These are phyloP conservation scores for Xylaria nigripes DNA, from an alignment of 495 filamentous ascomycete genomes.

Conservation along the genomic window DNA sequence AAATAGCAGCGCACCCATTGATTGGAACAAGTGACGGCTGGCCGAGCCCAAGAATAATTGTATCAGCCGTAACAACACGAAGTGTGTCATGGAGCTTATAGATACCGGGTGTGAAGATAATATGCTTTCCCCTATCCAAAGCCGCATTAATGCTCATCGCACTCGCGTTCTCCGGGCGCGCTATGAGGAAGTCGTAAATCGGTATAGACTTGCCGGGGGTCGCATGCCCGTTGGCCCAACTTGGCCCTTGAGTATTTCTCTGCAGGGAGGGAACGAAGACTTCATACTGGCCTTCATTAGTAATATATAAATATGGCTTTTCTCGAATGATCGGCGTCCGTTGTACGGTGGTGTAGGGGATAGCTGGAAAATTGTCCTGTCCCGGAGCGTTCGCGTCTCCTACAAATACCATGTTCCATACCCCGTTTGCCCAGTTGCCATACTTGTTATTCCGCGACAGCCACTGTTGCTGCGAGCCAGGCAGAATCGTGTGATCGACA, in stretches of 20 bases:
- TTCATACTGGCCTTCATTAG: conserved; percentile 14
- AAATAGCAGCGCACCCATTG: conserved; percentile 14
- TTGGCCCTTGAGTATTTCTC: conserved; percentile 19
- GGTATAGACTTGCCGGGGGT: conserved; percentile 21
- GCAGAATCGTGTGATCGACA: conserved; percentile 21
- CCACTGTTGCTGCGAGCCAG: conserved; percentile 30
- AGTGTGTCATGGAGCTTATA: conserved; percentile 21
- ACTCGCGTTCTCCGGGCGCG: conserved; percentile 12
- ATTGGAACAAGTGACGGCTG: conserved; percentile 22
- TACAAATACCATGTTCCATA: conserved; percentile 30
- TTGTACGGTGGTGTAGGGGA: conserved; percentile 23
- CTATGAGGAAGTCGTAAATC: conserved; percentile 21
- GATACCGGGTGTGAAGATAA: conserved; percentile 24
- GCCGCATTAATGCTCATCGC: conserved; percentile 21
- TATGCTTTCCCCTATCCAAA: conserved; percentile 17
- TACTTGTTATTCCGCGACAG: conserved; percentile 27
- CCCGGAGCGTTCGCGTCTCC: conserved; percentile 18
- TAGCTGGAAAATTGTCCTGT: conserved; percentile 18
- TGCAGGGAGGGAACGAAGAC: conserved; percentile 23
- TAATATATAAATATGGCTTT: conserved; percentile 24
- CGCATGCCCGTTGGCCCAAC: conserved; percentile 13
- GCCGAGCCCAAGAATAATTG: conserved; percentile 21
- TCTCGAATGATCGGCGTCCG: conserved; percentile 23
- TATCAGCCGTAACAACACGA: conserved; percentile 14
- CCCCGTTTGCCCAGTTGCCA: conserved; percentile 26